Evolutionary conservation across 208 protist species (phyloP).

Genomic region (Strigomonas culicis): DNA sequence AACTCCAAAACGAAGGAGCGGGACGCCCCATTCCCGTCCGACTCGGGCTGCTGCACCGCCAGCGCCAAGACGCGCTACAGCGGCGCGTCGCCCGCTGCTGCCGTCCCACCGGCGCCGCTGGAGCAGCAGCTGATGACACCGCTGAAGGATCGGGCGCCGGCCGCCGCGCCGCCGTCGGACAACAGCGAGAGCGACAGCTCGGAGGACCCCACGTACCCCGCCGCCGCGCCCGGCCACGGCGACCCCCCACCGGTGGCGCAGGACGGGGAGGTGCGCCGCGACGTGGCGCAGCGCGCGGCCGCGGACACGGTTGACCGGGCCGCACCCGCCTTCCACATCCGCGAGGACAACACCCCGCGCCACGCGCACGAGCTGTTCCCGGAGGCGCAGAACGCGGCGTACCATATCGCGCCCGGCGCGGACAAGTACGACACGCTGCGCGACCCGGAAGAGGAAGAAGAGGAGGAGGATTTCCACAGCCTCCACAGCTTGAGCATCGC

Average conservation of each 20-base stretch:
- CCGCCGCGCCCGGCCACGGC: too few species aligned
- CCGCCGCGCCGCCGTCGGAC: not conserved
- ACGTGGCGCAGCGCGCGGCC: not conserved
- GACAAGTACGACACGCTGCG: slow-evolving; percentile 20
- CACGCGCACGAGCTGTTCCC: slow-evolving; percentile 15
- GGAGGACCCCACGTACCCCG: too few species aligned
- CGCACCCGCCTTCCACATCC: too few species aligned
- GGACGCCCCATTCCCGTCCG: not conserved
- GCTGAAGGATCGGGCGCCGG: not conserved
- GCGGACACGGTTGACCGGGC: not conserved
- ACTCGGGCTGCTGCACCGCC: not conserved
- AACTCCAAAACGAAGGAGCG: slow-evolving; percentile 18
- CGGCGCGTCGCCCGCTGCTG: not conserved
- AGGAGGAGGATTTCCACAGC: too few species aligned
- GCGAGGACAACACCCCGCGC: not conserved
- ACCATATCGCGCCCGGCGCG: slow-evolving; percentile 10
- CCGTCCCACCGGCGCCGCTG: not conserved
- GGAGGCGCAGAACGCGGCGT: slow-evolving; percentile 6
- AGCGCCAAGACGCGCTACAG: not conserved
- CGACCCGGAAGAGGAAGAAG: slow-evolving; percentile 1
- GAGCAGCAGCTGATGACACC: not conserved
- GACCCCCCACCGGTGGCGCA: not conserved
- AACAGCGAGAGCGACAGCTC: not conserved
- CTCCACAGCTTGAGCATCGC: too few species aligned
- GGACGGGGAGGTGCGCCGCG: not conserved